Conservation (phyloP, 2,329 filamentous ascomycete genomes). For the Rutstroemia sp. region DNA sequence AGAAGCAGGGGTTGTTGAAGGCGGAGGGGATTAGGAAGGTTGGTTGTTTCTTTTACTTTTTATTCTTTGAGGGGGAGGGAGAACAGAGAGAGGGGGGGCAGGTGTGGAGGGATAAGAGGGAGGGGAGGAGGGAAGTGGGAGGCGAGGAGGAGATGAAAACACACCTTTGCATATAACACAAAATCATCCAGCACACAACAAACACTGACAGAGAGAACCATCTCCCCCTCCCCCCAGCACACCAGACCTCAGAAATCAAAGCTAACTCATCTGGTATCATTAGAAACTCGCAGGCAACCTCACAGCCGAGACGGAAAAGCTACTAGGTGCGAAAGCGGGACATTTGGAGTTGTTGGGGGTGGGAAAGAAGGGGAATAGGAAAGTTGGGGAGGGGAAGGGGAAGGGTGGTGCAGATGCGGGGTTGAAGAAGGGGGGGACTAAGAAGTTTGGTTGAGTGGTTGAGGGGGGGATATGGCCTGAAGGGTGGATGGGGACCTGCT, state of each 20-base stretch:
- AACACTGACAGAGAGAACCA: too few relatives aligned
- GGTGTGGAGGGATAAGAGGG: too few relatives aligned
- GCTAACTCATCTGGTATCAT: not conserved
- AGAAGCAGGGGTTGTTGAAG: constrained; percentile 52
- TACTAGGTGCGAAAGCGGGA: constrained; percentile 58
- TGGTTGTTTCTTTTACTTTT: constrained; percentile 5
- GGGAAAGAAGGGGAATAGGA: constrained; percentile 51
- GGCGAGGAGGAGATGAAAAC: not conserved
- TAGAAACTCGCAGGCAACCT: constrained; percentile 57
- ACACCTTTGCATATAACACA: not conserved
- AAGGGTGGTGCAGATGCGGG: constrained; percentile 24
- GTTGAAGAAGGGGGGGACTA: constrained; percentile 26
- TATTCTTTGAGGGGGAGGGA: not conserved
- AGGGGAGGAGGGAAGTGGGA: not conserved
- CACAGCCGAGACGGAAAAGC: constrained; percentile 58
- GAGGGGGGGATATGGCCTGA: constrained; percentile 5
- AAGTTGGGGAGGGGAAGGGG: constrained; percentile 30
- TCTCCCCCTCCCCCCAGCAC: too few relatives aligned
- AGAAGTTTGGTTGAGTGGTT: constrained; percentile 30
- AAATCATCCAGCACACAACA: too few relatives aligned
- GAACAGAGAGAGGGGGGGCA: too few relatives aligned
- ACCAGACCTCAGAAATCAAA: too few relatives aligned
- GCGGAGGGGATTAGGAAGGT: constrained; percentile 58
- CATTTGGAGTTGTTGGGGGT: constrained; percentile 62
- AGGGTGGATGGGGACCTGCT: too few relatives aligned